Conservation (phyloP, 2,329 filamentous ascomycete species). For the Penicillium sp. region DNA sequence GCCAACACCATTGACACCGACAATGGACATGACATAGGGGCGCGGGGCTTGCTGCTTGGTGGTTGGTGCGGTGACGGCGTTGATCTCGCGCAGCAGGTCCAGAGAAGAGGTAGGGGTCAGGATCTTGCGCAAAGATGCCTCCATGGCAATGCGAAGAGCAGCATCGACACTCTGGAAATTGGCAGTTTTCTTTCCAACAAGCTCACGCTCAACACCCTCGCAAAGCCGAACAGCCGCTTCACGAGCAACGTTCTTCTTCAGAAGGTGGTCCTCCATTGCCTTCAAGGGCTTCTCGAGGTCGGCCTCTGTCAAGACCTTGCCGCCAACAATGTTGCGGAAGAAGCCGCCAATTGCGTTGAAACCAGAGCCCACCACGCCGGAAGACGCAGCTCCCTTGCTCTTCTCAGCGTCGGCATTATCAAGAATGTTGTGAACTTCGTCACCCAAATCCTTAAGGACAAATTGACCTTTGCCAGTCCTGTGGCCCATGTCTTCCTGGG, state of each 20-base stretch:
- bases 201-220: constrained; percentile 86
- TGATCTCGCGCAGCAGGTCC: constrained; percentile 92
- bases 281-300: constrained; percentile 93
- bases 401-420: constrained; percentile 75
- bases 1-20: constrained; percentile 96
- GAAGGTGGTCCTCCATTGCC: constrained; percentile 91
- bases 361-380: constrained; percentile 76
- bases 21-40: constrained; percentile 97
- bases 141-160: constrained; percentile 84
- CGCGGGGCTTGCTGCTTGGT: constrained; percentile 69
- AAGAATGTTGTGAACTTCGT: constrained; percentile 90
- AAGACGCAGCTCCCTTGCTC: constrained; percentile 53
- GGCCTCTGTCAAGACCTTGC: constrained; percentile 86
- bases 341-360: constrained; percentile 84
- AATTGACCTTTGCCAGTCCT: constrained; percentile 89
- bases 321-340: constrained; percentile 93
- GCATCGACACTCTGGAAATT: constrained; percentile 89
- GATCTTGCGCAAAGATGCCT: constrained; percentile 90
- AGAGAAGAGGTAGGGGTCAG: constrained; percentile 93
- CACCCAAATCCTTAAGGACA: constrained; percentile 87
- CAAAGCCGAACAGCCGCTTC: constrained; percentile 92
- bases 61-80: constrained; percentile 73
- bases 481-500: constrained; percentile 81
- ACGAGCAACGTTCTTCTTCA: constrained; percentile 94
- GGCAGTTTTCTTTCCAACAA: constrained; percentile 88